A percentile compares a stretch with the other conserved stretches of the same genome.
phyloP scores from a whole-genome alignment of 2,329 filamentous ascomycete species.

The Fusarium nodosum region DNA sequence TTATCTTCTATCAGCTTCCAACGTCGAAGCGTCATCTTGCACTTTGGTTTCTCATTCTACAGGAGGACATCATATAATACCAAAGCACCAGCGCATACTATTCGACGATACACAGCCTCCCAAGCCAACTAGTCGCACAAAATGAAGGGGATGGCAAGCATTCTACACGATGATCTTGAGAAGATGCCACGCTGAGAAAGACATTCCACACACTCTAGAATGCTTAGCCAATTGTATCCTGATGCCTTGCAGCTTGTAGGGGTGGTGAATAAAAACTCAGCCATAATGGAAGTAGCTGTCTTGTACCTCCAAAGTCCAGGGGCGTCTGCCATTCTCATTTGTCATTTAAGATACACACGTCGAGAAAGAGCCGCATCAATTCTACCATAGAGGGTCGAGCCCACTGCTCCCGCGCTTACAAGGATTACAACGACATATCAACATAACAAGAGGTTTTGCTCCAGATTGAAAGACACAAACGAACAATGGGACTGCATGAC shows the following conservation, averaged over 20 bases:
- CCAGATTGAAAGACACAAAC: neutral
- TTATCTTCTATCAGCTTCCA: conserved; percentile 4
- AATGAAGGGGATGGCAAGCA: neutral
- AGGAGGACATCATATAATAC: neutral
- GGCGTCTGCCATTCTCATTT: conserved; percentile 3
- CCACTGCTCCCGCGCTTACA: conserved; percentile 4
- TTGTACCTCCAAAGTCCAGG: conserved; percentile 19
- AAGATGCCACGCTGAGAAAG: neutral
- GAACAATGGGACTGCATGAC: neutral
- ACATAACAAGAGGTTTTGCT: neutral
- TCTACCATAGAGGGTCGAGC: neutral
- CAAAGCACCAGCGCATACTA: neutral
- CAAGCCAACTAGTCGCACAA: neutral
- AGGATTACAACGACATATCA: conserved; percentile 21
- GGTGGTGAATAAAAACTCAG: neutral
- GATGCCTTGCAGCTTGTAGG: conserved; percentile 26
- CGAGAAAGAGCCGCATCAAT: neutral
- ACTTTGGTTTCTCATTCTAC: neutral
- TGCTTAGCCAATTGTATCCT: conserved; percentile 2
- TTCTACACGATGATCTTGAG: neutral
- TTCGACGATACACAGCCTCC: conserved; percentile 1
- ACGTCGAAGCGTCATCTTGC: neutral
- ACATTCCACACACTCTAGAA: neutral
- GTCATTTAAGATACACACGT: neutral
- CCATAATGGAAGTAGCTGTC: neutral